phyloP scores from a whole-genome alignment of 352 stramenopile genomes.

The Phytophthora megakarya region DNA sequence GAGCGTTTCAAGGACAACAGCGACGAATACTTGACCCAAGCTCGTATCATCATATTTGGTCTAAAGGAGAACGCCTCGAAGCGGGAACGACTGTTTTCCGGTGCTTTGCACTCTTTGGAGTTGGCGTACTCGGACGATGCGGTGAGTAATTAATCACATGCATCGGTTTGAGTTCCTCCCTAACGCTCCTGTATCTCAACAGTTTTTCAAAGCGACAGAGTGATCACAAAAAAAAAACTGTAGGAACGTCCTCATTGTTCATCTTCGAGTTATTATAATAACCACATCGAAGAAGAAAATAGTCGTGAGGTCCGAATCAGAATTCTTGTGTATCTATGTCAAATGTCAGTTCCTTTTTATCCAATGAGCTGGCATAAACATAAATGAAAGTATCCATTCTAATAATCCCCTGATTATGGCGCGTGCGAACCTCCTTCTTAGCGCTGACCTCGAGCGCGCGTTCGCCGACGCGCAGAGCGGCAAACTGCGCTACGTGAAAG shows the following conservation, averaged over 20 bases:
- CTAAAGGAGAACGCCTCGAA: constrained; percentile 70
- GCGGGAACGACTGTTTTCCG: constrained; percentile 67
- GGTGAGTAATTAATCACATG: constrained; percentile 38
- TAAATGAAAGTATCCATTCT: too few relatives aligned
- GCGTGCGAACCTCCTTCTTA: constrained; percentile 64
- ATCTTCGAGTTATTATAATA: constrained; percentile 27
- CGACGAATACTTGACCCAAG: constrained; percentile 75
- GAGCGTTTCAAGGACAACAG: constrained; percentile 83
- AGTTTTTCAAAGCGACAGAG: constrained; percentile 54
- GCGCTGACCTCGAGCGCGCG: constrained; percentile 63
- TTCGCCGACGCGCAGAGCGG: constrained; percentile 76
- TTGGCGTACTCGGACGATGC: constrained; percentile 74
- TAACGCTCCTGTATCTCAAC: too few relatives aligned
- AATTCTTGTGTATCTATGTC: constrained; percentile 15
- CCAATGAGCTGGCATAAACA: too few relatives aligned
- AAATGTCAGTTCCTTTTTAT: too few relatives aligned
- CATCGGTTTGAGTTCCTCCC: too few relatives aligned
- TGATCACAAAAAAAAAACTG: constrained; percentile 21
- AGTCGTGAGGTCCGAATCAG: constrained; percentile 18
- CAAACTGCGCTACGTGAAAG: constrained; percentile 74
- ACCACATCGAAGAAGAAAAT: constrained; percentile 23
- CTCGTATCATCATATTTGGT: constrained; percentile 81
- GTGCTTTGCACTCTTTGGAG: constrained; percentile 69
- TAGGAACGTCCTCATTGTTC: constrained; percentile 31
- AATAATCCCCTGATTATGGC: constrained; percentile 48